Conservation (phyloP, 345 rosid species). For the Gossypioides kirkii region DNA sequence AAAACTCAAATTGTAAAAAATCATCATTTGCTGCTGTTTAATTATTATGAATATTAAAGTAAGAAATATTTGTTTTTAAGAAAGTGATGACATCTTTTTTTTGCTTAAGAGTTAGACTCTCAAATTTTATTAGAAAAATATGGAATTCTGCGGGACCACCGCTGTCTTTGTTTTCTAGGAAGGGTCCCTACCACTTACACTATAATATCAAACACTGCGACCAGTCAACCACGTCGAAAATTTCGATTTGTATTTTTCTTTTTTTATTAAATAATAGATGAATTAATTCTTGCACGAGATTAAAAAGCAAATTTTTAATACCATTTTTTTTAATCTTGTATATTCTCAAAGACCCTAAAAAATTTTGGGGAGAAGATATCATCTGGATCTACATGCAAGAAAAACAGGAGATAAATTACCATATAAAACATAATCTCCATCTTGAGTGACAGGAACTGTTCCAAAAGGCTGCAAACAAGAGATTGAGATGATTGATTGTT, state of each 20-base stretch:
- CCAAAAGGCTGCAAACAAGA: slow-evolving; percentile 58
- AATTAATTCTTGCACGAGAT: no score
- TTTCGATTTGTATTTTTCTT: no score
- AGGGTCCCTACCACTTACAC: no score
- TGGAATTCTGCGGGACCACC: no score
- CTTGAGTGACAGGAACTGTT: slow-evolving; percentile 54
- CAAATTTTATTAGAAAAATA: background rate
- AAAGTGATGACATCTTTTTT: background rate
- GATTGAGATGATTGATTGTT: background rate
- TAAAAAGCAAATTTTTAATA: no score
- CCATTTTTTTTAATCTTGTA: background rate
- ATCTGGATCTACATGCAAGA: background rate
- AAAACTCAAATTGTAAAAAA: background rate
- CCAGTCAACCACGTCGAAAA: no score
- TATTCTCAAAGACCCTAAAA: background rate
- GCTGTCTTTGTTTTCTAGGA: no score
- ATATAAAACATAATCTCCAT: slow-evolving; percentile 57
- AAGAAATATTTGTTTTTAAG: slow-evolving; percentile 7
- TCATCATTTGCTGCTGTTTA: background rate
- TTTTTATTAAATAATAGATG: no score
- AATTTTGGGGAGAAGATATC: background rate
- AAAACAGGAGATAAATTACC: slow-evolving; percentile 40
- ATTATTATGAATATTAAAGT: background rate
- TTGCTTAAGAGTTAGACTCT: background rate
- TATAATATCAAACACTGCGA: no score